Evolutionary conservation across 2,329 filamentous ascomycete species (phyloP), one percentile per base, ranked within the genome.

Genomic region (Exophiala calicioides): DNA sequence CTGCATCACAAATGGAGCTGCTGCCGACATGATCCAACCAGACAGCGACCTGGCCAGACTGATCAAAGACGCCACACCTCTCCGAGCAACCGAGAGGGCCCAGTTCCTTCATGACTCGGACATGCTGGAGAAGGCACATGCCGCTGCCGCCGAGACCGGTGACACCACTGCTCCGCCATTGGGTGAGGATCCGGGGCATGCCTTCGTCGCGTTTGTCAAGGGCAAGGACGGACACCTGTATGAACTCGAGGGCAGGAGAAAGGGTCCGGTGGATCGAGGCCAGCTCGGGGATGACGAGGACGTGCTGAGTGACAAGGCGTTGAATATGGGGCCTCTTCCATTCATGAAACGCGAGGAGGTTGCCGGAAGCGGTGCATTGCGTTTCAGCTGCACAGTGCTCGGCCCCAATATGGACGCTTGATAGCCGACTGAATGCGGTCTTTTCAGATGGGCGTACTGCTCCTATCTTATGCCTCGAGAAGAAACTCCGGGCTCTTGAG

Each of bases 61-160:
- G 3, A 59, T 71, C n/a, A 59, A 67, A 12, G 58, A 66, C 3
- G 71, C 74, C 0, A 58, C 75, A 7, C 70, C 69, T 1, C 68
- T 79, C 23, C 58, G 60, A 4, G 71, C 72, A 5, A 52, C 53
- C 4, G 66, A 72, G 23, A 68, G 78, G n/a, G 77, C 78, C 1
- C 62, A 70, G 38, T 65, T 79, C 16, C 65, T 82, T 4, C 76
- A 79, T 49, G 65, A 79, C 40, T 73, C 67, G 1, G 61, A 66
- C 3, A 35, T 50, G 18, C 35, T 62, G 12, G 58, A 62, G 27
- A 46, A 44, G 24, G 57, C 58, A 12, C 53, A 57, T 32, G 47
- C 52, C 21, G 53, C 52, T 12, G 60, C 55, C 15, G 59, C 58
- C 7, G 45, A 58, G 21, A 44, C 35, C 13, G 61, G 60, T 12